These are phyloP conservation scores for Evansstolkia leycettana DNA, from an alignment of 495 filamentous ascomycete species.

Conservation along the genomic window DNA sequence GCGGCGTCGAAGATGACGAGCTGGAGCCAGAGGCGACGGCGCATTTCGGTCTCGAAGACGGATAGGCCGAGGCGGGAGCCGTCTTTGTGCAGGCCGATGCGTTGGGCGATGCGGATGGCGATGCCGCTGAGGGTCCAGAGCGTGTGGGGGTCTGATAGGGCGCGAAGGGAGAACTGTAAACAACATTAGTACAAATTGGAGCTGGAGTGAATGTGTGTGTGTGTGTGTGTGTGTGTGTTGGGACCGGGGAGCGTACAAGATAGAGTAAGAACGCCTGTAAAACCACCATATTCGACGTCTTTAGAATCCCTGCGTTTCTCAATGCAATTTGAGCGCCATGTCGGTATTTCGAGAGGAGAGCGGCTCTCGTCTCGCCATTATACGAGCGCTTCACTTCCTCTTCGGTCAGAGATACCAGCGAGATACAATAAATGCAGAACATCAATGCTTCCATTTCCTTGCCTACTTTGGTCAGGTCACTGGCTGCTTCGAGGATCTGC, in stretches of 20 bases:
- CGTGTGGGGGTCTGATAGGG: slow-evolving; percentile 34
- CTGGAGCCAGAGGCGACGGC: slow-evolving; percentile 63
- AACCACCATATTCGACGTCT: slow-evolving; percentile 28
- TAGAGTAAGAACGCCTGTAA: slow-evolving; percentile 36
- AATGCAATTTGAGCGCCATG: slow-evolving; percentile 32
- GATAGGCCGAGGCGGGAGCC: slow-evolving; percentile 46
- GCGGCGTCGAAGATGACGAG: slow-evolving; percentile 52
- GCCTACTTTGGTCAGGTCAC: slow-evolving; percentile 16
- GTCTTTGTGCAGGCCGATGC: slow-evolving; percentile 39
- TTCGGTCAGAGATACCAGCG: slow-evolving; percentile 25
- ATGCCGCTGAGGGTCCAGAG: slow-evolving; percentile 48
- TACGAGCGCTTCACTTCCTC: slow-evolving; percentile 29
- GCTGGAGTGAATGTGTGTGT: not conserved
- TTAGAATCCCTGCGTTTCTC: slow-evolving; percentile 31
- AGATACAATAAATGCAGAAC: slow-evolving; percentile 36
- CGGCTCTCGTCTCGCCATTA: slow-evolving; percentile 24
- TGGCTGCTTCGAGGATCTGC: slow-evolving; percentile 26
- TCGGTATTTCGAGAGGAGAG: slow-evolving; percentile 28
- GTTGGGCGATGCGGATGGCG: slow-evolving; percentile 56
- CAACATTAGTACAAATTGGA: no score
- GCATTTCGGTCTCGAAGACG: slow-evolving; percentile 56
- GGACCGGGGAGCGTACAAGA: slow-evolving; percentile 14
- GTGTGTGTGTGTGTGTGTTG: not conserved
- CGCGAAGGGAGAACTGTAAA: slow-evolving; percentile 17
- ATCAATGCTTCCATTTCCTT: slow-evolving; percentile 32